Percentiles rank a stretch among this genome's conserved stretches.
Evolutionary conservation across 2,329 filamentous ascomycete species (phyloP).

Genomic region (Aspergillus neotritici): DNA sequence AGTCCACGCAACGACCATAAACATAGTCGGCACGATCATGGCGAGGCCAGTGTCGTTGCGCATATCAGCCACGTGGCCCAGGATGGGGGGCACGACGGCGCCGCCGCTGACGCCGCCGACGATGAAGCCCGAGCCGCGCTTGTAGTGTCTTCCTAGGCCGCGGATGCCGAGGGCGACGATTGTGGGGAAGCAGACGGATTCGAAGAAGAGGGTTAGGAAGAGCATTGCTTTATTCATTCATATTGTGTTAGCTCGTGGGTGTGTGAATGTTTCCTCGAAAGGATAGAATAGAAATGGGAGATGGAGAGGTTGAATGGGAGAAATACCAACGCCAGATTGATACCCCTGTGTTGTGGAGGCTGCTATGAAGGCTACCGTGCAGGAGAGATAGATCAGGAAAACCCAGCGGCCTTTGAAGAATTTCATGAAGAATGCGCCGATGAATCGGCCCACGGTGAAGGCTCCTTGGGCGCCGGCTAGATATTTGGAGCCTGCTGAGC

Average conservation of each 20-base stretch:
- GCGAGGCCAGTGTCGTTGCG: slow-evolving; percentile 56
- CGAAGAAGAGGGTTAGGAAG: slow-evolving; percentile 70
- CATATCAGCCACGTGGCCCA: slow-evolving; percentile 61
- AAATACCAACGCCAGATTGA: slow-evolving; percentile 43
- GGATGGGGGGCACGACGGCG: slow-evolving; percentile 66
- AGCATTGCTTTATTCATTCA: slow-evolving; percentile 45
- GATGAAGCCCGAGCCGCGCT: slow-evolving; percentile 69
- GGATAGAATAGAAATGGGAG: too few relatives aligned
- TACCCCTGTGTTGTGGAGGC: slow-evolving; percentile 45
- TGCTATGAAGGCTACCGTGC: slow-evolving; percentile 56
- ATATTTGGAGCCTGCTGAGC: slow-evolving; percentile 59
- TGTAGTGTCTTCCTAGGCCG: slow-evolving; percentile 69
- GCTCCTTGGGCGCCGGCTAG: slow-evolving; percentile 68
- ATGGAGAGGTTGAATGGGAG: too few relatives aligned
- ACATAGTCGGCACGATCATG: slow-evolving; percentile 62
- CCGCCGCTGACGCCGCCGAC: slow-evolving; percentile 67
- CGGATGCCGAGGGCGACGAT: slow-evolving; percentile 74
- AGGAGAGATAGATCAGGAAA: slow-evolving; percentile 61
- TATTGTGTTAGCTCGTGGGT: neutral
- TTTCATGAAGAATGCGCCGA: slow-evolving; percentile 61
- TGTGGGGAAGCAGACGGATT: slow-evolving; percentile 76
- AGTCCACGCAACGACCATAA: slow-evolving; percentile 53
- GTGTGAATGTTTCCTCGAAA: neutral
- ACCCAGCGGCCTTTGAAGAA: slow-evolving; percentile 63
- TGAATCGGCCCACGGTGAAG: slow-evolving; percentile 68